These are phyloP conservation scores for Leishmania turanica DNA, from an alignment of 208 protist genomes.

Conservation along the genomic window DNA sequence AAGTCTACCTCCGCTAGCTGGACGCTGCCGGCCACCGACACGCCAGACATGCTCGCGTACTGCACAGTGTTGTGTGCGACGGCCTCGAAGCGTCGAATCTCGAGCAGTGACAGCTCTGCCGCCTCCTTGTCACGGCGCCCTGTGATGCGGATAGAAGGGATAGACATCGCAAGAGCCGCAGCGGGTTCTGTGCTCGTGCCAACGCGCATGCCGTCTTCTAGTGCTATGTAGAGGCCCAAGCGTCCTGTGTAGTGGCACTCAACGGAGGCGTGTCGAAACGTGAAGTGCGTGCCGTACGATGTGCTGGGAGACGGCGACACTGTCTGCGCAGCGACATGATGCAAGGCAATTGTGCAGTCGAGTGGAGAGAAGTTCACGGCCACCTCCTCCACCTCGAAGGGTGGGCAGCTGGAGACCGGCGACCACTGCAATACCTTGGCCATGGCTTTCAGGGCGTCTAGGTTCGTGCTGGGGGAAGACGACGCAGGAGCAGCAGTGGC, in stretches of 20 bases:
- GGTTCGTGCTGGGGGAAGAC: constrained; percentile 6
- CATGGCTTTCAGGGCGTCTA: constrained; percentile 12
- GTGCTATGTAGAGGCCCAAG: constrained; percentile 7
- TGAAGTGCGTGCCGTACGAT: constrained; percentile 27
- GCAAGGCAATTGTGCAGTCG: constrained; percentile 14
- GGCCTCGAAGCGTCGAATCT: background rate
- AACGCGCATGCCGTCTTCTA: constrained; percentile 20
- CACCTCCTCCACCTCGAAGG: constrained; percentile 23
- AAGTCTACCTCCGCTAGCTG: constrained; percentile 19
- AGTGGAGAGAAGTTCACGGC: constrained; percentile 25
- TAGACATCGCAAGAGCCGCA: constrained; percentile 3
- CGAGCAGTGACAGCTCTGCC: constrained; percentile 16
- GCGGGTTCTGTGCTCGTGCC: constrained; percentile 10
- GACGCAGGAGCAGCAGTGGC: background rate
- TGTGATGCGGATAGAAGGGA: constrained; percentile 13
- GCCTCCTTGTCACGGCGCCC: constrained; percentile 4
- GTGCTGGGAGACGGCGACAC: constrained; percentile 2
- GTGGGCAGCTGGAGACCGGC: constrained; percentile 13
- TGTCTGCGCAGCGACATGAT: constrained; percentile 24
- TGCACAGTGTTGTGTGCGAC: constrained; percentile 22
- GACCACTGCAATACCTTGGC: constrained; percentile 23
- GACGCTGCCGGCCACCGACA: constrained; percentile 23
- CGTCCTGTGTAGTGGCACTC: constrained; percentile 18
- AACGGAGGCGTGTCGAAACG: constrained; percentile 6
- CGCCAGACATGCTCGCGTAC: constrained; percentile 9